Evolutionary conservation across 2,329 filamentous ascomycete species (phyloP).

Genomic region (Ophiostoma piceae): DNA sequence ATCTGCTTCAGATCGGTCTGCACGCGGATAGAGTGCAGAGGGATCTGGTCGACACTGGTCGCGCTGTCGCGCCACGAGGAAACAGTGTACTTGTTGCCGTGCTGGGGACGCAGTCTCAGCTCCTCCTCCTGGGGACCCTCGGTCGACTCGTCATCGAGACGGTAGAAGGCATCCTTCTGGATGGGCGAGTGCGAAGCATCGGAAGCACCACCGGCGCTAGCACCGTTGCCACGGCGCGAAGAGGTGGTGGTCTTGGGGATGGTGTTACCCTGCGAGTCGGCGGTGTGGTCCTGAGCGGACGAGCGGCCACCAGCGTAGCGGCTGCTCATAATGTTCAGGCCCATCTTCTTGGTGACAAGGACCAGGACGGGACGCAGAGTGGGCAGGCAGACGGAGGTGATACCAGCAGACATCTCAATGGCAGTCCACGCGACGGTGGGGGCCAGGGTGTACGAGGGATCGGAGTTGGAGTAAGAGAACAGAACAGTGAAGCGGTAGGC

Average conservation of each 20-base stretch:
- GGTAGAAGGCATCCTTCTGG: constrained; percentile 12
- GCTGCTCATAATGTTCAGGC: not conserved
- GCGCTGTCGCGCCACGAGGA: constrained; percentile 11
- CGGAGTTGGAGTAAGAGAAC: constrained; percentile 5
- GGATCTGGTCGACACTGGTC: constrained; percentile 6
- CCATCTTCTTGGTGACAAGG: not conserved
- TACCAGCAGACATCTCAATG: constrained; percentile 14
- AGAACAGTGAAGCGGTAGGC: constrained; percentile 8
- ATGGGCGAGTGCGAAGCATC: not conserved
- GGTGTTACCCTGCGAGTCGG: not conserved
- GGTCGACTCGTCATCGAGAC: constrained; percentile 11
- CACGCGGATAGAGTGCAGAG: constrained; percentile 4
- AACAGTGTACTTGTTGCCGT: constrained; percentile 10
- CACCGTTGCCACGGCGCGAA: not conserved
- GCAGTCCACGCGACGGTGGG: constrained; percentile 12
- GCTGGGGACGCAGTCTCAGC: constrained; percentile 8
- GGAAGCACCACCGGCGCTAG: not conserved
- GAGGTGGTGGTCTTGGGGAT: not conserved
- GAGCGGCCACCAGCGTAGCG: constrained; percentile 2
- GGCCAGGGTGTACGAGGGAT: constrained; percentile 5
- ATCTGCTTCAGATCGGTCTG: constrained; percentile 9
- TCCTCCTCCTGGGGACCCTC: not conserved
- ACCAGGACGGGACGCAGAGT: not conserved
- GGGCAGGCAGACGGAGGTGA: constrained; percentile 11
- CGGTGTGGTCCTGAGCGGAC: not conserved